phyloP scores from a whole-genome alignment of 306 rosid species.

The Fagus sylvatica region DNA sequence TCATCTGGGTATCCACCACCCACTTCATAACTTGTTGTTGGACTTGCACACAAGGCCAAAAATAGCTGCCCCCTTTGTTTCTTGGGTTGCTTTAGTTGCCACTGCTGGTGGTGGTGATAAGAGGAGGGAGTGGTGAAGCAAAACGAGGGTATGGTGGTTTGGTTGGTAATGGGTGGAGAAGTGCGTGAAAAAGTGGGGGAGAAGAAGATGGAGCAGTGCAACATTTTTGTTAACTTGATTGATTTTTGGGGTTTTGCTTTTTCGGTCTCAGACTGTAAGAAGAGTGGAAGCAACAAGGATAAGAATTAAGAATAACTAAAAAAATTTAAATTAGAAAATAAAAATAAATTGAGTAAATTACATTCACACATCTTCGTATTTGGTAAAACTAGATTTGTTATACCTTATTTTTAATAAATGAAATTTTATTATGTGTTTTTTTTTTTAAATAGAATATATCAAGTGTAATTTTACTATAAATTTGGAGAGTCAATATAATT shows the following conservation, averaged over 20 bases:
- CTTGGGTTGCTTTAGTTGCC: slow-evolving; percentile 23
- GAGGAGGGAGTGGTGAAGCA: neutral
- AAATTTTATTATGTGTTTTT: too few relatives aligned
- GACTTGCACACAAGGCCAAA: slow-evolving; percentile 7
- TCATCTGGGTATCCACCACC: slow-evolving; percentile 72
- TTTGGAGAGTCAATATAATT: too few relatives aligned
- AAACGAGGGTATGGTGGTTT: neutral
- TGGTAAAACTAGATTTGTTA: too few relatives aligned
- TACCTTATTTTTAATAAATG: too few relatives aligned
- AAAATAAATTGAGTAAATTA: too few relatives aligned
- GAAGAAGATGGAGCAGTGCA: slow-evolving; percentile 10
- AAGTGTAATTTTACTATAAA: too few relatives aligned
- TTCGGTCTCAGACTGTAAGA: slow-evolving; percentile 4
- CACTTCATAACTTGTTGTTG: slow-evolving; percentile 53
- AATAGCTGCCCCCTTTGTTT: slow-evolving; percentile 2
- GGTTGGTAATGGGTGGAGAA: neutral
- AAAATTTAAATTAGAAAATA: too few relatives aligned
- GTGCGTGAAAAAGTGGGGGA: slow-evolving; percentile 10
- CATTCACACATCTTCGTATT: too few relatives aligned
- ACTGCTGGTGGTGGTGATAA: slow-evolving; percentile 6
- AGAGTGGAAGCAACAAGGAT: neutral
- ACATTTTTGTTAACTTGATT: slow-evolving; percentile 23
- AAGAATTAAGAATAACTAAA: too few relatives aligned
- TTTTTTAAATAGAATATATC: too few relatives aligned
- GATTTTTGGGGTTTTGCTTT: slow-evolving; percentile 23